Conservation (phyloP, 2,329 filamentous ascomycete species). For the Penicillium sp. region DNA sequence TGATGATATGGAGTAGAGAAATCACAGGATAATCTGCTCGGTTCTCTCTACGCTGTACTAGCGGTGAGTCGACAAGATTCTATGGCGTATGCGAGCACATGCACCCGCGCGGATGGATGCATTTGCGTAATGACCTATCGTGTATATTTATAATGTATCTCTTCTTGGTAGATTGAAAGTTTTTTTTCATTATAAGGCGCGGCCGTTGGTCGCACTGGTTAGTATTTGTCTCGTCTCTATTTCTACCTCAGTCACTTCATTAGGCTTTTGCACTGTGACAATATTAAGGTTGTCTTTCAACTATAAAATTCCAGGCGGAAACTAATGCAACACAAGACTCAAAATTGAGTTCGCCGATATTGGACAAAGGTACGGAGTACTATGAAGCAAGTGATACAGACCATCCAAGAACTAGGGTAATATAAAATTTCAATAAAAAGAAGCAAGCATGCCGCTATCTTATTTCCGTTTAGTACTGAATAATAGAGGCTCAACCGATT, state of each 20-base stretch:
- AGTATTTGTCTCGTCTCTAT: not conserved
- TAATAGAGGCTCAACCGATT: too few species aligned
- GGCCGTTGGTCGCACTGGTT: not conserved
- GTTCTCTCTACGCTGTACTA: not conserved
- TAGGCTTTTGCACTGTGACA: not conserved
- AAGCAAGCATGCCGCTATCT: too few species aligned
- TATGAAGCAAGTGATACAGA: too few species aligned
- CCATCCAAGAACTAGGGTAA: too few species aligned
- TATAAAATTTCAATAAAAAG: too few species aligned
- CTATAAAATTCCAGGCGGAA: not conserved
- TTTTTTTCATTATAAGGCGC: not conserved
- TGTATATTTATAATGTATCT: not conserved
- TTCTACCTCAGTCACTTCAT: not conserved
- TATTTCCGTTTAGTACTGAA: too few species aligned
- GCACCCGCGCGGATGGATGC: not conserved
- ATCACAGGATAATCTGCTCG: conserved; percentile 7
- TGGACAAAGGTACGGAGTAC: too few species aligned
- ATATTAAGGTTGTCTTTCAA: not conserved
- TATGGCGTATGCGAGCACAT: not conserved
- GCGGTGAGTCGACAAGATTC: not conserved
- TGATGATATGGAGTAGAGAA: not conserved
- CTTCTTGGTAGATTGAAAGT: not conserved
- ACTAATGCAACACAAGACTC: not conserved
- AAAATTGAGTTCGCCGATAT: too few species aligned
- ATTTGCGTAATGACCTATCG: not conserved